These are phyloP conservation scores for Pseudomicrostroma phylloplanum DNA, from an alignment of 1,284 basidiomycete species.

Conservation along the genomic window DNA sequence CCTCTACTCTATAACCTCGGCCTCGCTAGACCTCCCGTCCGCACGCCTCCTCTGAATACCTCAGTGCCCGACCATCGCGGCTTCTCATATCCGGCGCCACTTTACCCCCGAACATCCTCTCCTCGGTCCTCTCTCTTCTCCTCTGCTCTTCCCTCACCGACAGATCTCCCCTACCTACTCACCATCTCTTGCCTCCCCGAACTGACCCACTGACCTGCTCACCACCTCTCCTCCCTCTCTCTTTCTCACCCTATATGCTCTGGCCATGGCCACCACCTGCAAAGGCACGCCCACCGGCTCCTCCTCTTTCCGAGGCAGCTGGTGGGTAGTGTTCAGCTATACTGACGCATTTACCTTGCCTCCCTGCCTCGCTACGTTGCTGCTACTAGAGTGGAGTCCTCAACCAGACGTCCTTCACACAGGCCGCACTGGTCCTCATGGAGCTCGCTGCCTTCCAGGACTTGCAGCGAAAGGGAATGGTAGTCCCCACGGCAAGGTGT, in stretches of 20 bases:
- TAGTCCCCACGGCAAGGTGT: slow-evolving; percentile 56
- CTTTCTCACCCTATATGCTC: neutral
- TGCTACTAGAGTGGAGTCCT: slow-evolving; percentile 52
- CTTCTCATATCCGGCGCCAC: neutral
- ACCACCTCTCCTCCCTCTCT: neutral
- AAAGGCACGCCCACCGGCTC: neutral
- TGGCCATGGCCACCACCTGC: slow-evolving; percentile 1
- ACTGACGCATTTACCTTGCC: neutral
- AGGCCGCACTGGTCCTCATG: slow-evolving; percentile 87
- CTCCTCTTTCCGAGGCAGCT: neutral
- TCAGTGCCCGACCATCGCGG: neutral
- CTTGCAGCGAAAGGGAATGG: slow-evolving; percentile 89
- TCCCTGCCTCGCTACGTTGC: neutral
- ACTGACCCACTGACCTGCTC: neutral
- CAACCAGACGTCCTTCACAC: slow-evolving; percentile 96
- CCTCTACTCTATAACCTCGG: neutral
- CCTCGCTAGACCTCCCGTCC: neutral
- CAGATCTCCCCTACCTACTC: neutral
- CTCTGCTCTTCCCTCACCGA: neutral
- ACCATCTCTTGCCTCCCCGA: neutral
- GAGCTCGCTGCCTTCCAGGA: slow-evolving; percentile 98
- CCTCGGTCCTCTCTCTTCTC: neutral
- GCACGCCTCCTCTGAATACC: neutral
- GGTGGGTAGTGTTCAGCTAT: neutral
- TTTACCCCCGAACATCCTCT: neutral